Evolutionary conservation across 352 stramenopile species (phyloP).

Genomic region (Proteromonas lacertae): DNA sequence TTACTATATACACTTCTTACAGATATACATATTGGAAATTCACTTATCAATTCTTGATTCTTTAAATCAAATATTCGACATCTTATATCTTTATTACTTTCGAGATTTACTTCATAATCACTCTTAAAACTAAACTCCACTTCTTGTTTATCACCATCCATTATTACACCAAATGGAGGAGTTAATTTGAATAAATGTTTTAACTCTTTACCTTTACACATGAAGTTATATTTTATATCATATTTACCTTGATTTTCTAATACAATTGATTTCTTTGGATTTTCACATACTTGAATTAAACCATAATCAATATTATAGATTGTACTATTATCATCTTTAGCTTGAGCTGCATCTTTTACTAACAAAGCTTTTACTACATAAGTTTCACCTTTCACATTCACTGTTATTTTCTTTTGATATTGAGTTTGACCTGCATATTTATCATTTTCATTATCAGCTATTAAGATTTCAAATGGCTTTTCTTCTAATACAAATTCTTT

Average conservation of each 20-base stretch:
- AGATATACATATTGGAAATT: conserved; percentile 37
- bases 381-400: conserved; percentile 29
- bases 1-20: conserved; percentile 33
- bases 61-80: conserved; percentile 56
- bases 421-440: background rate
- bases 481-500: background rate
- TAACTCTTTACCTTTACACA: conserved; percentile 15
- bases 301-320: conserved; percentile 57
- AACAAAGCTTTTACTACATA: conserved; percentile 50
- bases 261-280: conserved; percentile 26
- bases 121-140: conserved; percentile 34
- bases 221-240: conserved; percentile 40
- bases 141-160: conserved; percentile 17
- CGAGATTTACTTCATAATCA: conserved; percentile 27
- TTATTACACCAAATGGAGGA: conserved; percentile 27
- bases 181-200: conserved; percentile 34
- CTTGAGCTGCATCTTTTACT: conserved; percentile 28
- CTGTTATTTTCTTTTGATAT: conserved; percentile 1
- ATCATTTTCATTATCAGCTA: conserved; percentile 2
- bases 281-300: conserved; percentile 48
- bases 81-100: conserved; percentile 56
- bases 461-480: conserved; percentile 1
- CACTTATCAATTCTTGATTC: conserved; percentile 39
- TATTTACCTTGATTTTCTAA: conserved; percentile 65
- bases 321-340: conserved; percentile 2